Evolutionary conservation across 306 rosid genomes (phyloP), one percentile per base, ranked within the genome.

Genomic region (Canavalia ensiformis): DNA sequence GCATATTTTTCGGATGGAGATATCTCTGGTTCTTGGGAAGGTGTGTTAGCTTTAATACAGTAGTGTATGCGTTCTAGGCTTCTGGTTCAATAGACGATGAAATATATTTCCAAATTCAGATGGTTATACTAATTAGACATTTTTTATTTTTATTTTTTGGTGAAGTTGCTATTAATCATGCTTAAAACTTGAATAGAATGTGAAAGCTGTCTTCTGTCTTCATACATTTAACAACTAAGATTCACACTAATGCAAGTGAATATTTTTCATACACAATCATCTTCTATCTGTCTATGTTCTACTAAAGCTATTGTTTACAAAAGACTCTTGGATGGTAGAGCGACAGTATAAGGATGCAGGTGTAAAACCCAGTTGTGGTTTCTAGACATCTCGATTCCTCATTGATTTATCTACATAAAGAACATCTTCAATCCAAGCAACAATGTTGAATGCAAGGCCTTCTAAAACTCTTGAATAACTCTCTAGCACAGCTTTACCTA

Each of bases 341-440:
- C 30, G 58, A 2, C 50, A 58, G 63, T 63, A 75, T 66, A 58
- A 49, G 11, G 72, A 42, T 42, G 25, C 45, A 6, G 12, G 50
- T 35, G 69, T 37, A 67, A 81, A 81, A 65, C 69, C 57, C 47
- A 37, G 34, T 45, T 52, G n/a, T 45, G 47, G 42, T 57, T 75
- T 75, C 86, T 60, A 81, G 45, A 84, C 72, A 39, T 89, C 89
- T 84, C 86, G 79, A 45, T 78, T 82, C 71, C 82, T 84, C 87
- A 84, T 78, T 31, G 90, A 45, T 39, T 76, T 82, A 80, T 91
- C 92, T 52, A 77, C 89, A 79, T 63, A 68, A 66, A 86, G 83
- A 76, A 91, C 93, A 88, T 89, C 96, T 81, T 91, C 96, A 81
- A 89, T 83, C 96, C 96, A 91, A 76, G 96, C 93, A 62, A 91